phyloP scores from a whole-genome alignment of 139 green algal genomes.

The Picochlorum sp. region DNA sequence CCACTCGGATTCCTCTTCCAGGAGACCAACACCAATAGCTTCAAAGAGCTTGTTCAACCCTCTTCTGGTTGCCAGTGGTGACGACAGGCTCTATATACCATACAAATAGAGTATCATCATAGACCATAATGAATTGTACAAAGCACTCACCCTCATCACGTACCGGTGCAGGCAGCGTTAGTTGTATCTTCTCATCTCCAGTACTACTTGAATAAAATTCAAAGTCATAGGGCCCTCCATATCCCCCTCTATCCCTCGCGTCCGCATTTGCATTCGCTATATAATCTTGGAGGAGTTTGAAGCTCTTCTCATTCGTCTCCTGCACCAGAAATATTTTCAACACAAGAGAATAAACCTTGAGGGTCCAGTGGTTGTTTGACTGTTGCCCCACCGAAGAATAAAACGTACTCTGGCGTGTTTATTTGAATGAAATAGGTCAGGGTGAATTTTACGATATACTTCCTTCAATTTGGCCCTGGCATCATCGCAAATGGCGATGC shows the following conservation, averaged over 20 bases:
- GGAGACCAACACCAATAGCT: conserved; percentile 10
- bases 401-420: conserved; percentile 12
- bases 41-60: conserved; percentile 2
- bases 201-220: conserved; percentile 36
- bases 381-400: neutral
- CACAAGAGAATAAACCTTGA: neutral
- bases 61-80: neutral
- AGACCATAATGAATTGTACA: neutral
- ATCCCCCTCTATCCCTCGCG: conserved; percentile 13
- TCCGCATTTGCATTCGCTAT: conserved; percentile 13
- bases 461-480: conserved; percentile 17
- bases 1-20: neutral
- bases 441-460: conserved; percentile 45
- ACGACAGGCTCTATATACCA: neutral
- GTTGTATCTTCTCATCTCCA: neutral
- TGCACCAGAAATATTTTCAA: conserved; percentile 11
- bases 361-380: neutral
- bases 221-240: conserved; percentile 41
- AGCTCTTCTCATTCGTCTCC: conserved; percentile 43
- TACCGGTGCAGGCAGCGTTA: conserved; percentile 4
- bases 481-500: neutral
- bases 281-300: conserved; percentile 64
- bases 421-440: conserved; percentile 45
- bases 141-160: neutral
- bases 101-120: neutral